Conservation (phyloP, 1,284 basidiomycete genomes). For the Trichosporon sp. region DNA sequence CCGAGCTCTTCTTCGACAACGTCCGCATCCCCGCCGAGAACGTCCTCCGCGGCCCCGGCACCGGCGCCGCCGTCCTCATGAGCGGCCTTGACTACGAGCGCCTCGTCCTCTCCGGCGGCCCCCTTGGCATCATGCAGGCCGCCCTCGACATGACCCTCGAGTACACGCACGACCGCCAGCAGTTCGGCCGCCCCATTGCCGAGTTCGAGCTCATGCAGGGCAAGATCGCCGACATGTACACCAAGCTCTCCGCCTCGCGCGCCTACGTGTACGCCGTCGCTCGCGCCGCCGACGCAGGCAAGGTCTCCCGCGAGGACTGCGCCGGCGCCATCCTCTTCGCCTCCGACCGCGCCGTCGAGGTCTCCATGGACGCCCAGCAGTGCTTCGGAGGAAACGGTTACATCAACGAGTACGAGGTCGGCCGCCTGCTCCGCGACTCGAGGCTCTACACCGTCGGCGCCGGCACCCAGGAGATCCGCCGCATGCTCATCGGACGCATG, state of each 20-base stretch:
- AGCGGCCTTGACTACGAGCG: conserved; percentile 88
- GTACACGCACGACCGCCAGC: conserved; percentile 85
- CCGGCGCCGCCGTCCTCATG: conserved; percentile 85
- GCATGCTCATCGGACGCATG: conserved; percentile 84
- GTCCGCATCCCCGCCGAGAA: conserved; percentile 84
- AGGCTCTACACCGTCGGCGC: conserved; percentile 85
- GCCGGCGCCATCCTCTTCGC: conserved; percentile 88
- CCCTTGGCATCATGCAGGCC: conserved; percentile 84
- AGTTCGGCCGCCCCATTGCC: conserved; percentile 82
- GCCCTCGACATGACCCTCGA: conserved; percentile 84
- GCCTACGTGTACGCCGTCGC: conserved; percentile 92
- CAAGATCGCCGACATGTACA: conserved; percentile 82
- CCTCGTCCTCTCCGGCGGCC: conserved; percentile 83
- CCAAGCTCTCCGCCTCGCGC: conserved; percentile 79
- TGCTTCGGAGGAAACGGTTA: conserved; percentile 89
- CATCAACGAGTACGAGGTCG: conserved; percentile 86
- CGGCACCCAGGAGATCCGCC: conserved; percentile 82
- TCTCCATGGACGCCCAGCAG: conserved; percentile 86
- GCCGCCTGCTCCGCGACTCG: conserved; percentile 76
- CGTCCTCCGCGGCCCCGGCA: conserved; percentile 72
- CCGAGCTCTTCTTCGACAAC: conserved; percentile 87
- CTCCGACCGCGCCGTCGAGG: conserved; percentile 82
- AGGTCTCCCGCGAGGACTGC: conserved; percentile 82
- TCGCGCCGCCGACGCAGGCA: conserved; percentile 75
- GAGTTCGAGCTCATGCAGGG: conserved; percentile 96